These are phyloP conservation scores for Boletus tomentosulus DNA, from an alignment of 768 basidiomycete species.

Conservation along the genomic window DNA sequence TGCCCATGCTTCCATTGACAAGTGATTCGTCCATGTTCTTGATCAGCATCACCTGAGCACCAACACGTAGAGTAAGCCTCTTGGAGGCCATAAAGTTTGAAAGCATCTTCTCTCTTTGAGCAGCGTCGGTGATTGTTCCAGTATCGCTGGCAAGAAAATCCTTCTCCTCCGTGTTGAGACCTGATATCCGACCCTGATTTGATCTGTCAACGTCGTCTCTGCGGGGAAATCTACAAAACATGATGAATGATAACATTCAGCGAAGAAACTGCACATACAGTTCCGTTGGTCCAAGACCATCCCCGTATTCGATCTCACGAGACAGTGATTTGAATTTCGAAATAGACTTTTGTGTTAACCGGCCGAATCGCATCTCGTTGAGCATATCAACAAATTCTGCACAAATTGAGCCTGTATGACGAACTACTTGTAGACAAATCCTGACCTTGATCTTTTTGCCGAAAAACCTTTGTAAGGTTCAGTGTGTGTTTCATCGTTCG, in stretches of 20 bases:
- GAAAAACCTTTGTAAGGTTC: constrained; percentile 93
- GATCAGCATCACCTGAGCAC: constrained; percentile 92
- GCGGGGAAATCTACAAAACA: constrained; percentile 70
- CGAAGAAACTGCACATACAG: constrained; percentile 48
- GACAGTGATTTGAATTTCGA: constrained; percentile 65
- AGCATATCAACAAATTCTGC: constrained; percentile 92
- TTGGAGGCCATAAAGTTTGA: constrained; percentile 88
- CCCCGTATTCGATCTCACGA: constrained; percentile 67
- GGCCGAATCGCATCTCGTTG: constrained; percentile 96
- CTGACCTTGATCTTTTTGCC: constrained; percentile 87
- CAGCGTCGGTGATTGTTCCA: constrained; percentile 49
- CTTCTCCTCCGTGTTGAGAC: constrained; percentile 50
- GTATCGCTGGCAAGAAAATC: constrained; percentile 60
- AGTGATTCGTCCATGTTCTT: constrained; percentile 89
- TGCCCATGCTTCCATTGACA: constrained; percentile 94
- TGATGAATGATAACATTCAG: neutral
- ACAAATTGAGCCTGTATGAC: constrained; percentile 3
- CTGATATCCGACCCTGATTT: constrained; percentile 64
- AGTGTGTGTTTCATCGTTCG: constrained; percentile 74
- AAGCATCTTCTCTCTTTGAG: constrained; percentile 73
- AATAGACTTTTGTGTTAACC: constrained; percentile 60
- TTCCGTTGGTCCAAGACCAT: constrained; percentile 87
- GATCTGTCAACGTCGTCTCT: constrained; percentile 89
- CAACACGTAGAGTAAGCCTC: constrained; percentile 62
- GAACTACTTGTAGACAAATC: neutral